Conservation (phyloP, 768 basidiomycete species). For the Calocera cornea region DNA sequence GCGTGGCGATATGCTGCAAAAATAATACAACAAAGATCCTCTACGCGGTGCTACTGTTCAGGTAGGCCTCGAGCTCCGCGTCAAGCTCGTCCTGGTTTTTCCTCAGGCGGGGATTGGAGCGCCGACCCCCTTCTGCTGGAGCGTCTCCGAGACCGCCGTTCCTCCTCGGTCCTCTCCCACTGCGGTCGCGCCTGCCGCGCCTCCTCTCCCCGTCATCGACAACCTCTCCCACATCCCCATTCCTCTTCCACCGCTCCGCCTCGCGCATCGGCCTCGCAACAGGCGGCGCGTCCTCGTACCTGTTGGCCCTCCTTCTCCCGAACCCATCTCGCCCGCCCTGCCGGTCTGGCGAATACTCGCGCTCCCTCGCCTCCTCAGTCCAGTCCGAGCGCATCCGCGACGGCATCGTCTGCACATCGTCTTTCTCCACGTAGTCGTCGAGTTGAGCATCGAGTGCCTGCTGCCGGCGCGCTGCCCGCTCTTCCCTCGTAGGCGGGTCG, state of each 20-base stretch:
- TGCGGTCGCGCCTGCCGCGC: conserved; percentile 18
- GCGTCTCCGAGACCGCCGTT: conserved; percentile 14
- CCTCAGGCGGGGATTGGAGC: conserved; percentile 30
- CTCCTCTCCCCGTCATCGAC: conserved; percentile 20
- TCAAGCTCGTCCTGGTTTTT: conserved; percentile 68
- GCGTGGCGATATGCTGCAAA: not conserved
- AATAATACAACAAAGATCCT: not conserved
- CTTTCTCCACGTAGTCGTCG: conserved; percentile 28
- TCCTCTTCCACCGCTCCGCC: conserved; percentile 8
- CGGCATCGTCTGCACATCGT: conserved; percentile 27
- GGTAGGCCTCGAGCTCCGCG: conserved; percentile 66
- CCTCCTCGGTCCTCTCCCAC: conserved; percentile 22
- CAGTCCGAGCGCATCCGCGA: conserved; percentile 61
- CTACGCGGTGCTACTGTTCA: not conserved
- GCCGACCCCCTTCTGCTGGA: conserved; percentile 17
- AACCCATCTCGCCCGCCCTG: conserved; percentile 27
- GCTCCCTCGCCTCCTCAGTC: conserved; percentile 32
- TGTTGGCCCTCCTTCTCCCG: conserved; percentile 35
- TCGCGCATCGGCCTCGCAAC: conserved; percentile 6
- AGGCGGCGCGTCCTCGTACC: conserved; percentile 16
- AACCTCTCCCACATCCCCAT: conserved; percentile 11
- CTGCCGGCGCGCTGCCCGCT: not conserved
- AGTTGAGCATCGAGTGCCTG: conserved; percentile 35
- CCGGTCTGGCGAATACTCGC: conserved; percentile 43
- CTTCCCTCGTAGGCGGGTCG: not conserved